Evolutionary conservation across 2,329 filamentous ascomycete species (phyloP).

Genomic region (Phialophora tarda): DNA sequence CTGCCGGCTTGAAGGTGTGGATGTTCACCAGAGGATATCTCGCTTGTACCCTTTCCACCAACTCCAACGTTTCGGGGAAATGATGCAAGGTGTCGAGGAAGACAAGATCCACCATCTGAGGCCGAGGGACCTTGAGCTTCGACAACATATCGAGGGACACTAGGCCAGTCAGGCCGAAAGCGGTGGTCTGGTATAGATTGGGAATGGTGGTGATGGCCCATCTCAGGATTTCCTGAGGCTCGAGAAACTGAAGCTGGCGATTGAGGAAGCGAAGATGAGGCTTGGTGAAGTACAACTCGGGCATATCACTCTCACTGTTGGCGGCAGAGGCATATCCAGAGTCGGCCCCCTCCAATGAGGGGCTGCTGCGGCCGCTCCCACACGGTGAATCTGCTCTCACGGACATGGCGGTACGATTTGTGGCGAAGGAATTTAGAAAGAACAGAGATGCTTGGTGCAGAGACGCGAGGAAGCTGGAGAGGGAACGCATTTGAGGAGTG

Average conservation of each 20-base stretch:
- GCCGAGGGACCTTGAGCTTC: slow-evolving; percentile 55
- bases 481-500: slow-evolving; percentile 15
- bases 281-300: slow-evolving; percentile 82
- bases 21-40: slow-evolving; percentile 79
- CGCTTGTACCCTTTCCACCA: slow-evolving; percentile 74
- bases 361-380: slow-evolving; percentile 34
- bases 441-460: slow-evolving; percentile 1
- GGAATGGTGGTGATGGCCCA: slow-evolving; percentile 93
- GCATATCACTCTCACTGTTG: slow-evolving; percentile 67
- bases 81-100: slow-evolving; percentile 86
- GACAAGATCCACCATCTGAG: slow-evolving; percentile 60
- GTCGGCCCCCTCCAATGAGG: slow-evolving; percentile 58
- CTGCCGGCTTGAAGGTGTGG: slow-evolving; percentile 88
- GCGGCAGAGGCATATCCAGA: slow-evolving; percentile 82
- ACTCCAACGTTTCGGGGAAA: slow-evolving; percentile 75
- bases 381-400: slow-evolving; percentile 28
- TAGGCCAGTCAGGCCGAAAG: slow-evolving; percentile 80
- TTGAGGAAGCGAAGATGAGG: slow-evolving; percentile 91
- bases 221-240: slow-evolving; percentile 86
- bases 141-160: slow-evolving; percentile 76
- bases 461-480: slow-evolving; percentile 10
- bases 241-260: slow-evolving; percentile 81
- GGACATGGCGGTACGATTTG: slow-evolving; percentile 26
- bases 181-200: slow-evolving; percentile 84
- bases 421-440: slow-evolving; percentile 12